phyloP scores from a whole-genome alignment of 2,329 filamentous ascomycete species.

The Didymella glomerata region DNA sequence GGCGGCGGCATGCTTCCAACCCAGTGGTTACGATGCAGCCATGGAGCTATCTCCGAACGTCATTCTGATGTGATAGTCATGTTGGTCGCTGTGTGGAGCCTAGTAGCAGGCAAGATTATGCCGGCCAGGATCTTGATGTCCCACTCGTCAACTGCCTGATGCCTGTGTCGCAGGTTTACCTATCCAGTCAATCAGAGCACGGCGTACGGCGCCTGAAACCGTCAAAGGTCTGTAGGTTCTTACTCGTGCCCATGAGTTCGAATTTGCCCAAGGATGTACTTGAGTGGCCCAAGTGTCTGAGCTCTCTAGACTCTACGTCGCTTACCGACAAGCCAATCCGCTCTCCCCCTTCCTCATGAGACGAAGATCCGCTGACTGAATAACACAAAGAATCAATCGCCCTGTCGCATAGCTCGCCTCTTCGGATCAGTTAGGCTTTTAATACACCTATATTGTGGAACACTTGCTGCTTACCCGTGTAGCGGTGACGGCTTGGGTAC shows the following conservation, averaged over 20 bases:
- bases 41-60: background rate
- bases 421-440: background rate
- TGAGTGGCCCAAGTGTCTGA: background rate
- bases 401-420: background rate
- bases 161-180: background rate
- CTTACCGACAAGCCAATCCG: background rate
- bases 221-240: background rate
- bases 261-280: background rate
- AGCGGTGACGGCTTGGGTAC: background rate
- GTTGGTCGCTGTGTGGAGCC: background rate
- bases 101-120: background rate
- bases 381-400: background rate
- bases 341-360: background rate
- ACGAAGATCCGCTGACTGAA: background rate
- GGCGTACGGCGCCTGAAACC: background rate
- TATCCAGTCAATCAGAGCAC: background rate
- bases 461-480: background rate
- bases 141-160: background rate
- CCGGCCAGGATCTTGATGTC: background rate
- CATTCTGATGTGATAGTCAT: background rate
- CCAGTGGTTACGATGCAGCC: background rate
- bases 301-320: background rate
- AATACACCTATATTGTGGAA: background rate
- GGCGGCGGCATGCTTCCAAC: background rate
- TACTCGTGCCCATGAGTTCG: background rate